Evolutionary conservation across 805 yeast genomes (phyloP).

Genomic region (Candida dajiaensis): DNA sequence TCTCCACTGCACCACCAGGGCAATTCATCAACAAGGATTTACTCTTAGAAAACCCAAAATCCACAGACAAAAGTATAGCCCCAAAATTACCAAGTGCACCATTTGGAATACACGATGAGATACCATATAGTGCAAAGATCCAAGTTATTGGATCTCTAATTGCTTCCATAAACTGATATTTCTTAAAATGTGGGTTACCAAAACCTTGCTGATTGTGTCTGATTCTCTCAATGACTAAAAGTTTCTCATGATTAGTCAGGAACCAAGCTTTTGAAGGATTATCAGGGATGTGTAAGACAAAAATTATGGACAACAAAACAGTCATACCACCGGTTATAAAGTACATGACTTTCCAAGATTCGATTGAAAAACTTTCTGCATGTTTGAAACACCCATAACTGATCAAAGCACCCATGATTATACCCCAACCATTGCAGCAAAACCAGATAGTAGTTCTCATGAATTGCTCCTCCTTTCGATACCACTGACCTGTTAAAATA

Average conservation of each 20-base stretch:
- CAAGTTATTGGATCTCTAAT: slow-evolving; percentile 44
- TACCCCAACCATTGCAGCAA: slow-evolving; percentile 41
- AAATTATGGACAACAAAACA: slow-evolving; percentile 40
- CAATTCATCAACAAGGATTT: slow-evolving; percentile 22
- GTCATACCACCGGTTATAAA: slow-evolving; percentile 57
- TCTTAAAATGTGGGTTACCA: slow-evolving; percentile 49
- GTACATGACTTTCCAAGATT: slow-evolving; percentile 57
- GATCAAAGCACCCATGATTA: slow-evolving; percentile 43
- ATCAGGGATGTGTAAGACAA: slow-evolving; percentile 41
- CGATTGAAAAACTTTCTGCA: slow-evolving; percentile 32
- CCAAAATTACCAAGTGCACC: slow-evolving; percentile 36
- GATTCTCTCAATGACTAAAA: slow-evolving; percentile 44
- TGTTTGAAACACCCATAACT: slow-evolving; percentile 46
- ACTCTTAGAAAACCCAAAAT: slow-evolving; percentile 9
- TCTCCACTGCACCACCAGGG: slow-evolving; percentile 31
- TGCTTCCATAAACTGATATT: slow-evolving; percentile 48
- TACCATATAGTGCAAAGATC: slow-evolving; percentile 36
- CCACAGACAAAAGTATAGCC: slow-evolving; percentile 13
- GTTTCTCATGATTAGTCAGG: slow-evolving; percentile 39
- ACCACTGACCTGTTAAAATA: slow-evolving; percentile 53
- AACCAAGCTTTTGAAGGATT: slow-evolving; percentile 46
- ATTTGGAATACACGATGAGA: slow-evolving; percentile 41
- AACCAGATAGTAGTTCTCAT: slow-evolving; percentile 39
- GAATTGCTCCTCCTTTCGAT: slow-evolving; percentile 41
- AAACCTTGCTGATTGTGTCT: slow-evolving; percentile 52